Base-by-base conservation (phyloP, 2,329 filamentous ascomycete genomes). In the Lachnellula subtilissima region DNA sequence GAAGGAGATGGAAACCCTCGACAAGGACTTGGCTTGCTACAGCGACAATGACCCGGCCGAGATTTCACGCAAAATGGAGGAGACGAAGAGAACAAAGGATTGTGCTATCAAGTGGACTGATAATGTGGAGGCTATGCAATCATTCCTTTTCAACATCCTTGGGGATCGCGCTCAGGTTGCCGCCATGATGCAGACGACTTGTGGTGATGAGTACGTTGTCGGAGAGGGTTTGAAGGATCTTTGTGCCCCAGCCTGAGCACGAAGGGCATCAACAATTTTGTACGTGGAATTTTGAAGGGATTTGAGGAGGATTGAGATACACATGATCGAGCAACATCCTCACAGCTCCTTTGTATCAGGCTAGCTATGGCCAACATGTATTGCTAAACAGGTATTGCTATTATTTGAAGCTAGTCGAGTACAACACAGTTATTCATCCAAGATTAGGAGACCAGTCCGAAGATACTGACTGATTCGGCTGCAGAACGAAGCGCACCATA, bases 181-280 rank as follows among this genome's bases (percentile, higher is more conserved):
- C 25, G 57, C 58, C 12, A 60, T 75, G 12, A 73, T 75, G 65
- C 65, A 64, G 56, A 57, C 59, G 37, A 67, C 69, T 22, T 81
- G 80, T 55, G 75, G 73, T 2, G 73, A 76, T 19, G 76, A 81
- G 62, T 79, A 72, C 60, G 72, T 76, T 39, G 71, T 76, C 53
- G 77, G 77, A 47, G 72, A 74, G 42, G 73, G 75, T 17, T 67
- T 80, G 61, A 74, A 68, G 56, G 77, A 74, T 57, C 62, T 71
- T n/a, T 66, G 53, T 28, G 43, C 40, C 45, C 23, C 32, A 12
- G 52, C 35, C n/a, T 57, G n/a, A 53, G 28, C 28, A 32, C 28
- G 28, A 32, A 32, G 28, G 9, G 19, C 15, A 15, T 48, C 25
- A 19, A 17, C 25, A 15, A 11, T 15, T 48, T 2, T 23, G 12